phyloP scores from a whole-genome alignment of 305 asterid genomes.

The Fraxinus angustifolia region DNA sequence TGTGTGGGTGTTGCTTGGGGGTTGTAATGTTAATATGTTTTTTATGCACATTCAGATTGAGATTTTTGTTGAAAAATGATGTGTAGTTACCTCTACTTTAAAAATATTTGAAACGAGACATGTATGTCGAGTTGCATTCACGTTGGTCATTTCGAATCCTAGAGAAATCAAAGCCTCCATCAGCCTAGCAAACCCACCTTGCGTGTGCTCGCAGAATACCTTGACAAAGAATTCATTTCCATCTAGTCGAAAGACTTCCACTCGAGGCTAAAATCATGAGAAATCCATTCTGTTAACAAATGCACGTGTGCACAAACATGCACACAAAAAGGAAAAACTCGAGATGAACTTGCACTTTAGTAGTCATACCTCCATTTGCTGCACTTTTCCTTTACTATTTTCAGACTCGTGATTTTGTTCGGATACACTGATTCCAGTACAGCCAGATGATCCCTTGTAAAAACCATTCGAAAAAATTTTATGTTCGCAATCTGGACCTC shows the following conservation, averaged over 20 bases:
- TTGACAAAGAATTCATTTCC: slow-evolving; percentile 81
- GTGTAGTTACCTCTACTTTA: slow-evolving; percentile 70
- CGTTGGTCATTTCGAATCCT: slow-evolving; percentile 72
- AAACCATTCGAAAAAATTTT: slow-evolving; percentile 27
- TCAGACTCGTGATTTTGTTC: slow-evolving; percentile 38
- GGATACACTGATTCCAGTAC: slow-evolving; percentile 22
- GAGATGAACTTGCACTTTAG: not conserved
- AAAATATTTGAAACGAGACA: slow-evolving; percentile 73
- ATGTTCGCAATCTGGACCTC: slow-evolving; percentile 31
- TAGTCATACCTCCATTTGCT: slow-evolving; percentile 78
- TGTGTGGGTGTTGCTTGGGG: not conserved
- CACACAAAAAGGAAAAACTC: not conserved
- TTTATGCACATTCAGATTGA: not conserved
- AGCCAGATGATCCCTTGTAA: slow-evolving; percentile 34
- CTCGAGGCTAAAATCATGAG: slow-evolving; percentile 65
- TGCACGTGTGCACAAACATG: not conserved
- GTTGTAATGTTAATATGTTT: not conserved
- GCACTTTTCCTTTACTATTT: slow-evolving; percentile 43
- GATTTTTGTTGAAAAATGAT: not conserved
- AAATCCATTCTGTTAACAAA: not conserved
- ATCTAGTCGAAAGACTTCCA: slow-evolving; percentile 76
- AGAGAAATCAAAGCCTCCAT: slow-evolving; percentile 67
- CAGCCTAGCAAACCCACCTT: slow-evolving; percentile 77
- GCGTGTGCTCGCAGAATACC: slow-evolving; percentile 78
- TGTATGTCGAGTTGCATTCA: slow-evolving; percentile 76